Base-by-base conservation (phyloP, 140 eudicot genomes). In the Artemisia princeps region DNA sequence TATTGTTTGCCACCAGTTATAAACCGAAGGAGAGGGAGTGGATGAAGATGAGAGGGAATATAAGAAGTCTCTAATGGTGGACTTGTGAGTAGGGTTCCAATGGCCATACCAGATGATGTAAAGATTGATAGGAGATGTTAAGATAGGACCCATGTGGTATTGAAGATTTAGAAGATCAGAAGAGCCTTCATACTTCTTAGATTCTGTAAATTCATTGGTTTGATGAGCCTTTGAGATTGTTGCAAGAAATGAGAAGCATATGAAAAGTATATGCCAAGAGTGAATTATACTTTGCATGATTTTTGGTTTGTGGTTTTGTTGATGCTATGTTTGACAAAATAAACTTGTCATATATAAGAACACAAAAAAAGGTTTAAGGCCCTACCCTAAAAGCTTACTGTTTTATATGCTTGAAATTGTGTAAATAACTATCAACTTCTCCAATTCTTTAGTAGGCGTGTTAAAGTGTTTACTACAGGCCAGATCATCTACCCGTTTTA, bases 131-230 rank as follows among this genome's bases (percentile, higher is more conserved):
- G 85, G 81, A 45, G 82, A 73, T 23, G 84, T 65, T 15, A 82
- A 85, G 5, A 84, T 84, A 0, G 91, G 87, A 69, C 91, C 91
- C 91, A 84, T 84, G 70, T 84, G 87, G 74, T 84, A 84, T 60
- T 81, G 71, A 30, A 84, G 78, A 67, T 84, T 55, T 5, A 81
- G 67, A 15, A 84, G 74, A 72, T 76, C 68, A 5, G 92, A 84
- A 4, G 87, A 79, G 17, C 92, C 92, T 64, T 84, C 92, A 64
- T 64, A 19, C 20, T 64, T 46, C 20, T 64, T 64, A 33, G 69
- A 64, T 46, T 17, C 56, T 46, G 12, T 13, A 4, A 45, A 64
- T 20, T 64, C 20, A 45, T 46, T 20, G n/a, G 2, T 19, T 64
- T 64, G 69, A 64, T 64, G 69, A 64, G 55, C 69, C 22, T 64